Evolutionary conservation across 768 basidiomycete species (phyloP).

Genomic region (Suillus subalutaceus): DNA sequence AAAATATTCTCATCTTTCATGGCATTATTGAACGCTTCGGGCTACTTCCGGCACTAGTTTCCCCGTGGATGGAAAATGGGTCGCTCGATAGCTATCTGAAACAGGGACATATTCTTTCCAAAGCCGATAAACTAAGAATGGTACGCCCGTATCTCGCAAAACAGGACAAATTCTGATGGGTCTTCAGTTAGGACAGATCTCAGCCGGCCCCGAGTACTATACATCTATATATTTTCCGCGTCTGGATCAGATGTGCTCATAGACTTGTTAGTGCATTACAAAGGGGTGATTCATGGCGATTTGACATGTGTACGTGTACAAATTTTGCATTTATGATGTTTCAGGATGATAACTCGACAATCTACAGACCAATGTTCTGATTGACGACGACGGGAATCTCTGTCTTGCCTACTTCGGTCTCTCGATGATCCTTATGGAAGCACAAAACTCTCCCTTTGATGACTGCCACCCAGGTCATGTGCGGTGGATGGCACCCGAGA

Average conservation of each 20-base stretch:
- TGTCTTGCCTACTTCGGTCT: conserved; percentile 43
- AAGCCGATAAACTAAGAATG: conserved; percentile 15
- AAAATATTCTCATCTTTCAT: conserved; percentile 19
- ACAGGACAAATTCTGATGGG: background rate
- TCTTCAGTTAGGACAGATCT: conserved; percentile 5
- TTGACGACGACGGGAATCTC: conserved; percentile 34
- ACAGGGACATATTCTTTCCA: background rate
- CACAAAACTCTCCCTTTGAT: conserved; percentile 38
- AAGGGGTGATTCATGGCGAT: conserved; percentile 7
- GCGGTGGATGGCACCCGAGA: conserved; percentile 23
- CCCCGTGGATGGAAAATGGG: conserved; percentile 32
- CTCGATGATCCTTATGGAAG: conserved; percentile 35
- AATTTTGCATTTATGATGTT: too few relatives aligned
- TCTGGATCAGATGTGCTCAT: background rate
- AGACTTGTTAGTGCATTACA: conserved; percentile 7
- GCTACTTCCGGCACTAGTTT: conserved; percentile 22
- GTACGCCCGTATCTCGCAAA: conserved; percentile 13
- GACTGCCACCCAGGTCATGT: conserved; percentile 30
- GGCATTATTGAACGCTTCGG: conserved; percentile 24
- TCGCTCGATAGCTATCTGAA: conserved; percentile 34
- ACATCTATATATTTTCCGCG: background rate
- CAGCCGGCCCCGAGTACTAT: conserved; percentile 8
- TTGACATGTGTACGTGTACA: conserved; percentile 14
- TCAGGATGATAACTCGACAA: too few relatives aligned
- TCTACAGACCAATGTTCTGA: conserved; percentile 28